These are phyloP conservation scores for Chlamydomonas urium DNA, from an alignment of 139 green algal species.

Conservation along the genomic window DNA sequence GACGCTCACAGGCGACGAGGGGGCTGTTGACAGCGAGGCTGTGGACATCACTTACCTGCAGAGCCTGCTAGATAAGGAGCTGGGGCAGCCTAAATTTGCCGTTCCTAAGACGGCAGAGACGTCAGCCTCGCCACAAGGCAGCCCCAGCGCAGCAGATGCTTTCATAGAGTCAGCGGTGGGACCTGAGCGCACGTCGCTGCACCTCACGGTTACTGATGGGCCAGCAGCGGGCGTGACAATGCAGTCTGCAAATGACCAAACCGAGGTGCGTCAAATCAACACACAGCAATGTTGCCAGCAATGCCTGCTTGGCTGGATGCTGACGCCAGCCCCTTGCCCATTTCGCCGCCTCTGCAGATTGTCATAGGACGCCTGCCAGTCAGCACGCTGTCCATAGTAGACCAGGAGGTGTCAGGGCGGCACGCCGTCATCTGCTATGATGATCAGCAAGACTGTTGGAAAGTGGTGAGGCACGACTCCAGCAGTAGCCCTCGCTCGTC, in stretches of 20 bases:
- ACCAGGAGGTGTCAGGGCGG: constrained; percentile 66
- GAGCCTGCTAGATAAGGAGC: constrained; percentile 28
- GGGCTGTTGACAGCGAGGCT: no score
- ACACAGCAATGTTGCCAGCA: no score
- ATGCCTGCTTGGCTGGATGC: no score
- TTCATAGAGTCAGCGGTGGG: neutral
- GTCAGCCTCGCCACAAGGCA: neutral
- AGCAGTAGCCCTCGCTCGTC: no score
- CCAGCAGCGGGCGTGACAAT: constrained; percentile 31
- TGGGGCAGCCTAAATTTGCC: constrained; percentile 36
- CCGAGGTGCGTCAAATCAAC: constrained; percentile 34
- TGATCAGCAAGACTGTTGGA: constrained; percentile 13
- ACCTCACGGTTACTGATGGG: constrained; percentile 49
- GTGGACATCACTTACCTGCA: no score
- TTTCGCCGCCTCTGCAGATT: constrained; percentile 36
- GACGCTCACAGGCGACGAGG: no score
- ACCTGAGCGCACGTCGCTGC: constrained; percentile 12
- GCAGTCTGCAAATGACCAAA: constrained; percentile 6
- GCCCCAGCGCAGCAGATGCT: neutral
- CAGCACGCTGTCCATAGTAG: constrained; percentile 45
- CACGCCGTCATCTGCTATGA: constrained; percentile 59
- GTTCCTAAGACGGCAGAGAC: constrained; percentile 16
- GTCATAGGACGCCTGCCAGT: constrained; percentile 51
- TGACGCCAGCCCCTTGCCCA: no score
- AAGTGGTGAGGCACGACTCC: constrained; percentile 33